Conservation (phyloP, 2,329 filamentous ascomycete species). For the Nothophoma quercina region DNA sequence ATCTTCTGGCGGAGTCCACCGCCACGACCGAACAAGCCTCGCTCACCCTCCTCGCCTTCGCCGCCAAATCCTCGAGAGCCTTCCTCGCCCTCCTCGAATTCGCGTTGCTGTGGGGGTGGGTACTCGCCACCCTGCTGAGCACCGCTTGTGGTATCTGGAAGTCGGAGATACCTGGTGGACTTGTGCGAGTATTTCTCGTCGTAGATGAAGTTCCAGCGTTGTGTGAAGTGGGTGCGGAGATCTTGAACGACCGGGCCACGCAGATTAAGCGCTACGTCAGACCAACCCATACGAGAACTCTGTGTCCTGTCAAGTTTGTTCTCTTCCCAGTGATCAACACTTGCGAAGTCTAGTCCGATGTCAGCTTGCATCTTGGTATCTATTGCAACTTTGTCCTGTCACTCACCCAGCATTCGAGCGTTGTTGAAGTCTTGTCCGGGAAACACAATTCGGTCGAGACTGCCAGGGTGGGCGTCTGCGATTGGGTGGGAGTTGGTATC, state of each 20-base stretch:
- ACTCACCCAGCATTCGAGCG: slow-evolving; percentile 74
- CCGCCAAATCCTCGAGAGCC: slow-evolving; percentile 48
- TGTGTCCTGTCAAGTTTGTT: slow-evolving; percentile 85
- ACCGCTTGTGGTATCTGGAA: slow-evolving; percentile 39
- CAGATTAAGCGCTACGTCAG: slow-evolving; percentile 81
- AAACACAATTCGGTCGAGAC: slow-evolving; percentile 79
- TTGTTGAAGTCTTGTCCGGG: slow-evolving; percentile 96
- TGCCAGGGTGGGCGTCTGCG: slow-evolving; percentile 80
- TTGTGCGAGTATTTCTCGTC: slow-evolving; percentile 77
- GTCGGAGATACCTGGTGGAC: slow-evolving; percentile 57
- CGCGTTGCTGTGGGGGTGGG: slow-evolving; percentile 50
- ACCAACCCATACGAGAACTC: slow-evolving; percentile 91
- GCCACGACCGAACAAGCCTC: slow-evolving; percentile 41
- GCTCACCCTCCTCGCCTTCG: slow-evolving; percentile 41
- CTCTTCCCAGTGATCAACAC: slow-evolving; percentile 79
- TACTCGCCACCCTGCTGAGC: slow-evolving; percentile 51
- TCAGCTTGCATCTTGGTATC: slow-evolving; percentile 17
- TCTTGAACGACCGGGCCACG: slow-evolving; percentile 78
- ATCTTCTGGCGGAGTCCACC: slow-evolving; percentile 41
- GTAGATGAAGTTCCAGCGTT: slow-evolving; percentile 93
- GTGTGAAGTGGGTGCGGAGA: slow-evolving; percentile 78
- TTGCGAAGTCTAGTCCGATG: slow-evolving; percentile 67
- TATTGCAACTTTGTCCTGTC: slow-evolving; percentile 43
- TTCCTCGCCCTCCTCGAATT: slow-evolving; percentile 44
- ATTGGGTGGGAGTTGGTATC: slow-evolving; percentile 89